phyloP scores from a whole-genome alignment of 169 alveolate species.

The Besnoitia besnoiti region DNA sequence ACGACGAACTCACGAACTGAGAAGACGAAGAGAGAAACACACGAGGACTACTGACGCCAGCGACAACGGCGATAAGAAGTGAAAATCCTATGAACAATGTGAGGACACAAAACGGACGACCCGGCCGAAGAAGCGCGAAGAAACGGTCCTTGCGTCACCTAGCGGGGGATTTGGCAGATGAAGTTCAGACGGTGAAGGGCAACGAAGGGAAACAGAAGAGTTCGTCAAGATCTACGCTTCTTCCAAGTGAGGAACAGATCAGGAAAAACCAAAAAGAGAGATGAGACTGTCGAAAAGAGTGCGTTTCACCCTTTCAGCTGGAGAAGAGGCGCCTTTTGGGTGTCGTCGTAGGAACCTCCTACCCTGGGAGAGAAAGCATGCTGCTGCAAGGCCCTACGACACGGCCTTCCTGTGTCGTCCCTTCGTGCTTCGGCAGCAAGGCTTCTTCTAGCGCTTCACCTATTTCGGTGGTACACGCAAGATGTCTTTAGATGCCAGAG shows the following conservation, averaged over 20 bases:
- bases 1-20: background rate
- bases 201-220: background rate
- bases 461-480: too few relatives aligned
- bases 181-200: background rate
- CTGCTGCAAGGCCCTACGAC: too few relatives aligned
- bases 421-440: too few relatives aligned
- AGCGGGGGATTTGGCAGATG: background rate
- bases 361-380: background rate
- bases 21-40: background rate
- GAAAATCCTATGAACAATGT: background rate
- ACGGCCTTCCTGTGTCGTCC: too few relatives aligned
- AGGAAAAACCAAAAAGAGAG: background rate
- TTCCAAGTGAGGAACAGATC: background rate
- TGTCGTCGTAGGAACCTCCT: background rate
- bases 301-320: background rate
- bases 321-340: conserved; percentile 7
- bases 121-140: background rate
- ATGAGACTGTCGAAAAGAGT: background rate
- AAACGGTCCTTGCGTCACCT: background rate
- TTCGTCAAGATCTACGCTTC: background rate
- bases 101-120: conserved; percentile 13
- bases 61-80: background rate
- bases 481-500: too few relatives aligned
- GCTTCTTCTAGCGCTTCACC: too few relatives aligned
- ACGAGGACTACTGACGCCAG: background rate